Evolutionary conservation across 768 basidiomycete genomes (phyloP), one percentile per base, ranked within the genome.

Genomic region (Hericium rajendrae): DNA sequence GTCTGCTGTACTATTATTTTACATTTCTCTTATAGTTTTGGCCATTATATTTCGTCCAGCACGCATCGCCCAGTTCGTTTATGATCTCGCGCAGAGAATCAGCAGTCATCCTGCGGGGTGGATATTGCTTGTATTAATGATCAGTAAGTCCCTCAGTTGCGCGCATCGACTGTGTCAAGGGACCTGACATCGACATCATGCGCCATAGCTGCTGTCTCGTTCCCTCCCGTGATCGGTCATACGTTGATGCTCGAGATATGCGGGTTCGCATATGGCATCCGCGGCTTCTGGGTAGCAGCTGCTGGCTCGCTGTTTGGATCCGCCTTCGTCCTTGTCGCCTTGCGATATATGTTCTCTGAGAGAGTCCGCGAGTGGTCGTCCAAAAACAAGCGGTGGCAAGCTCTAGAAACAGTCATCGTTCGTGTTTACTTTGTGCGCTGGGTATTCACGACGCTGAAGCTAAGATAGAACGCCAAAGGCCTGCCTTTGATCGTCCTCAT

Each of bases 201-300:
- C 15, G 3, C 38, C 54, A 9, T 64, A 80, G 79, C 78, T 18
- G 59, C 76, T 20, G 71, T 76, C 32, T 83, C 78, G 13, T 79
- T 84, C 62, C 84, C 81, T 18, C 86, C 80, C 15, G 67, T 83
- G 59, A 74, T 85, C 55, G 88, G 88, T 1, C 84, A 86, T 67
- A 84, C 84, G 0, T 86, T 86, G 0, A 69, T 72, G 43, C 64
- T 82, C 28, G 83, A 85, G 12, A 67, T 94, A 8, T 85, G 83
- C 63, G 91, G 91, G 1, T 93, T 91, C 69, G 85, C 88, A 1
- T 93, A 88, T 64, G 91, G 91, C 48, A 77, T 89, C 73, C 78
- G 78, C 57, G 91, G 91, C 0, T 86, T 88, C 70, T 76, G 75
- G 60, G 78, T 92, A 57, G 82, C 84, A 2, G 78, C 79, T 0